Percentiles rank a stretch among this genome's conserved stretches.
These are phyloP conservation scores for Suhomyces sp. DNA, from an alignment of 805 yeast genomes.

Conservation along the genomic window DNA sequence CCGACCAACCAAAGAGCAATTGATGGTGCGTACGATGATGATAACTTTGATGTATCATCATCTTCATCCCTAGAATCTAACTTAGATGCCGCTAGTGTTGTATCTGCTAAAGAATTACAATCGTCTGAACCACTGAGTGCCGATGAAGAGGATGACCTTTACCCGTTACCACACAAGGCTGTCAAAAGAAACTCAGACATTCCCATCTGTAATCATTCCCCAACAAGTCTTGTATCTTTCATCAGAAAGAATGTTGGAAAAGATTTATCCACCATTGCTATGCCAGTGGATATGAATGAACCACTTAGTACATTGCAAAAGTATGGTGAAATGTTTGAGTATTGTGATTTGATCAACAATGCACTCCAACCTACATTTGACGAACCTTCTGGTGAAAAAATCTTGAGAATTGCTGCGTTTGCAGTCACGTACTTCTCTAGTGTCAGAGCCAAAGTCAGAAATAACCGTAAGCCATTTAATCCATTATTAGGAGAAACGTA, in stretches of 20 bases:
- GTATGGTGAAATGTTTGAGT: conserved; percentile 78
- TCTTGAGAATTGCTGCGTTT: conserved; percentile 73
- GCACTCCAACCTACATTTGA: conserved; percentile 50
- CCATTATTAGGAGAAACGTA: conserved; percentile 92
- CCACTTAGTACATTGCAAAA: conserved; percentile 82
- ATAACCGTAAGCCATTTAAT: conserved; percentile 86
- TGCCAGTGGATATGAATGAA: conserved; percentile 95
- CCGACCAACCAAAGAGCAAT: not conserved
- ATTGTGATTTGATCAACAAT: conserved; percentile 61
- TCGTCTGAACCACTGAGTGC: no score
- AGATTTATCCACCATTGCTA: conserved; percentile 78
- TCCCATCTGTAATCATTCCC: conserved; percentile 57
- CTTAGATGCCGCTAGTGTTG: no score
- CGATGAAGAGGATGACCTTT: conserved; percentile 37
- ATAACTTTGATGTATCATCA: conserved; percentile 15
- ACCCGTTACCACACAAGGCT: conserved; percentile 59
- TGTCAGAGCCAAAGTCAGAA: conserved; percentile 71
- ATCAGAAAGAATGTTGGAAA: conserved; percentile 90
- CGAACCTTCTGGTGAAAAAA: conserved; percentile 54
- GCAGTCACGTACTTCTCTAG: conserved; percentile 74
- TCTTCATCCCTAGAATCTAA: no score
- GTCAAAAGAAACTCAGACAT: conserved; percentile 60
- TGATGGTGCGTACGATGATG: conserved; percentile 21
- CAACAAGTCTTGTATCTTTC: conserved; percentile 79
- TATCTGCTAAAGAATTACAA: no score